Evolutionary conservation across 768 basidiomycete species (phyloP).

Genomic region (Rhizopogon vulgaris): DNA sequence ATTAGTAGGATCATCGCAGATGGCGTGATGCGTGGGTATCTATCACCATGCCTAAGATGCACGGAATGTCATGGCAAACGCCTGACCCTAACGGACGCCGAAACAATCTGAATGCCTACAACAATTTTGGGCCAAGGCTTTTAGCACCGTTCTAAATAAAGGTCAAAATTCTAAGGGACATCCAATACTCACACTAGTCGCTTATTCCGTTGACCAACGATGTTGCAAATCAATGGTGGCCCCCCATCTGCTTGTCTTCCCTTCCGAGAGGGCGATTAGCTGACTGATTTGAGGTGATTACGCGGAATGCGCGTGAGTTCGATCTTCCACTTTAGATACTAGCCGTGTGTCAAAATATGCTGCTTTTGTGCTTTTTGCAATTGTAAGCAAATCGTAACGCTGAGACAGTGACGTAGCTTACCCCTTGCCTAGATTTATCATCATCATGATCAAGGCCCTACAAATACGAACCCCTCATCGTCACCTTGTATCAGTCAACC

Average conservation of each 20-base stretch:
- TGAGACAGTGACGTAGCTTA: slow-evolving; percentile 2
- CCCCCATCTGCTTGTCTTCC: too few species aligned
- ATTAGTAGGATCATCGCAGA: too few species aligned
- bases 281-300: neutral
- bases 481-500: neutral
- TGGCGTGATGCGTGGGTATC: too few species aligned
- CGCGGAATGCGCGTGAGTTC: slow-evolving; percentile 1
- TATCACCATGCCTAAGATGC: too few species aligned
- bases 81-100: too few species aligned
- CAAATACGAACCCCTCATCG: neutral
- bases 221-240: too few species aligned
- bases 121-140: neutral
- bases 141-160: slow-evolving; percentile 6
- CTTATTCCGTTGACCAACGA: neutral
- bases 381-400: neutral
- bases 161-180: slow-evolving; percentile 3
- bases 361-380: slow-evolving; percentile 1
- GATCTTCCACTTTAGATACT: slow-evolving; percentile 3
- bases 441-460: neutral
- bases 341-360: neutral
- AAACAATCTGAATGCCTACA: too few species aligned
- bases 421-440: neutral
- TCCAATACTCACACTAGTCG: neutral
- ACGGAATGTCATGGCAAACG: too few species aligned
- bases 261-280: neutral